Evolutionary conservation across 495 filamentous ascomycete genomes (phyloP), one percentile per base, ranked within the genome.

Genomic region (Filosporella fistucella): DNA sequence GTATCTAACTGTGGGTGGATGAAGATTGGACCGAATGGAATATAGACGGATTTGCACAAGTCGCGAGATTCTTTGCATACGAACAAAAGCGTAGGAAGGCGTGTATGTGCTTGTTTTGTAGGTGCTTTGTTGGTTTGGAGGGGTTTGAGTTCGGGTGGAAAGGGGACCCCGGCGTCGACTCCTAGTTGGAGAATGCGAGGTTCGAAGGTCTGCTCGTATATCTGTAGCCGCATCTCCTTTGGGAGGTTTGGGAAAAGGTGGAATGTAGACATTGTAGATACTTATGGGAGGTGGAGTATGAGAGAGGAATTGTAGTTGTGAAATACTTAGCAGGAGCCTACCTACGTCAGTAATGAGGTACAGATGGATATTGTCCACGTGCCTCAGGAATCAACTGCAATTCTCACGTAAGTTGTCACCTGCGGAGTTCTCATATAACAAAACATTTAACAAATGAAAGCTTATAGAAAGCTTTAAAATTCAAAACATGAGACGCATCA

Each of bases 1-100:
- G 42, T 45, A 45, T 45, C 42, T 45, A 45, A 34, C 42, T 29
- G 32, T 16, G 42, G 42, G 34, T 45, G 42, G 42, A 45, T 45
- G 29, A 45, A 45, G 8, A 29, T 33, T 45, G 42, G 42, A 45
- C 42, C 42, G 29, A 45, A 45, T 34, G 42, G 26, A 29, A 45
- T 29, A 29, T 33, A 45, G 42, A 45, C 34, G 29, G 20, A 45
- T 33, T 45, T 45, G 26, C 42, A 45, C 17, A 45, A 9, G 23
- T 45, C 42, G 42, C 42, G 42, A 45, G 42, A 45, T 45, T 45
- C 42, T 45, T 45, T 45, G 26, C 42, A 45, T 33, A 45, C 42
- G 26, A 29, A 25, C 32, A 45, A 45, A 29, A 45, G 42, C 17
- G 26, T 45, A 16, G 42, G 42, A 45, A 45, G 42, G 42, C 34